Base-by-base conservation (phyloP, 2,329 filamentous ascomycete genomes). In the Talaromyces sp. region DNA sequence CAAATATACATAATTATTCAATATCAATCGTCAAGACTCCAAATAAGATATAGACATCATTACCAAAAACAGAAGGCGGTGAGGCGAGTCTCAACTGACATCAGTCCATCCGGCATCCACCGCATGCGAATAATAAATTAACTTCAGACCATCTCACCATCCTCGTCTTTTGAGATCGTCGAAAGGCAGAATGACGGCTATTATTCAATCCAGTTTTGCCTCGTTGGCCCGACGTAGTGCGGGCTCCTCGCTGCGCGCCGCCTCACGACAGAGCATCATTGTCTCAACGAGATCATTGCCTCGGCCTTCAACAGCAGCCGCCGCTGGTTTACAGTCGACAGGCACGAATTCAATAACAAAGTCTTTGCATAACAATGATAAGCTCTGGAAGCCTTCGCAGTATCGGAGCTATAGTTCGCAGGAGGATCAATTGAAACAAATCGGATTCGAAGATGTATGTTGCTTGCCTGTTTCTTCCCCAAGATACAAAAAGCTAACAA, bases 391-490 rank as follows among this genome's bases (percentile, higher is more conserved):
- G 11, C 14, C 48, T 10, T n/a, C 9, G 21, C 27, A 53, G 35
- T 32, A 21, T 12, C 53, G 48, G 10, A 52, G 21, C 17, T 60
- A 57, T 54, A 60, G 61, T 6, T 60, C 57, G 21, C 48, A 57
- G 29, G 26, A 35, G 3, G 32, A 48, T 19, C 24, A 54, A n/a
- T 63, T 72, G 24, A 66, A 65, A 31, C 55, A 70, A 58, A 73
- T 71, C 69, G 68, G 65, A 7, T 75, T 75, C 54, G 72, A 75
- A 65, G 72, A 75, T 46, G 73, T 75, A 72, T 46, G 65, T 32
- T 3, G 11, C 41, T 35, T 58, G 29, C 12, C 27, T n/a, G 32
- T 21, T n/a, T 58, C 6, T 24, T 19, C 5, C 51, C 21, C 12
- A 38, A n/a, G n/a, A 48, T 41, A 59, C 27, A n/a, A 51, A 56